Base-by-base conservation (phyloP, 2,329 filamentous ascomycete genomes). In the Colletotrichum higginsianum region DNA sequence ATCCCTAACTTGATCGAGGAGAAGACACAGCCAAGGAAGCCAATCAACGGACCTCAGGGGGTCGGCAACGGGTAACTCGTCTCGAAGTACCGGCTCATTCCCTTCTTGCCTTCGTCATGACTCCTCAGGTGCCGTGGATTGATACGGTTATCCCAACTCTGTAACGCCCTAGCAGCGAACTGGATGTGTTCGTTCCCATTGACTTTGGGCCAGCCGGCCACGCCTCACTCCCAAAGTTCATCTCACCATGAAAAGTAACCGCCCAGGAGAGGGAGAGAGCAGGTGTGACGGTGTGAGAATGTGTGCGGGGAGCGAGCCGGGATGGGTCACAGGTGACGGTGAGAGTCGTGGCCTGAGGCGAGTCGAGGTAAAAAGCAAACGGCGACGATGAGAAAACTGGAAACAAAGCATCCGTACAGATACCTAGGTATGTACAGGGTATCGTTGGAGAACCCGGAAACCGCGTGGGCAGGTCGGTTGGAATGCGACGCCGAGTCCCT, bases 151-250 rank as follows among this genome's bases (percentile, higher is more conserved):
- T 58, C 56, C 63, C 66, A 38, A 63, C 57, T 62, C 68, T 71
- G 68, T 71, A 71, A 67, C 68, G 47, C 57, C 57, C 57, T 68
- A 62, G 64, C 38, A 67, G 44, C 57, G 57, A 71, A 71, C 64
- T 62, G 52, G 68, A 68, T 67, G 64, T 67, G 68, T 63, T 71
- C 64, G 64, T 71, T 62, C 38, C 56, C 68, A 67, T 62, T 67
- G 65, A 67, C 50, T 62, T 57, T 46, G 21, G 49, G 64, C 64
- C 62, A 61, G 64, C 44, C 57, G 52, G 57, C 65, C 60, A 65
- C 57, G 68, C 68, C 64, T 67, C 38, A 21, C 47, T 38, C 30
- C 58, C 57, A 67, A 52, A 71, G 64, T 71, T 71, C 64, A 67
- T 71, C 68, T 67, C 57, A 71, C 56, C 64, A 57, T 7, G 13